A percentile compares a stretch with the other conserved stretches of the same genome.
phyloP scores from a whole-genome alignment of 495 filamentous ascomycete species.

The Trichodelitschia bisporula region DNA sequence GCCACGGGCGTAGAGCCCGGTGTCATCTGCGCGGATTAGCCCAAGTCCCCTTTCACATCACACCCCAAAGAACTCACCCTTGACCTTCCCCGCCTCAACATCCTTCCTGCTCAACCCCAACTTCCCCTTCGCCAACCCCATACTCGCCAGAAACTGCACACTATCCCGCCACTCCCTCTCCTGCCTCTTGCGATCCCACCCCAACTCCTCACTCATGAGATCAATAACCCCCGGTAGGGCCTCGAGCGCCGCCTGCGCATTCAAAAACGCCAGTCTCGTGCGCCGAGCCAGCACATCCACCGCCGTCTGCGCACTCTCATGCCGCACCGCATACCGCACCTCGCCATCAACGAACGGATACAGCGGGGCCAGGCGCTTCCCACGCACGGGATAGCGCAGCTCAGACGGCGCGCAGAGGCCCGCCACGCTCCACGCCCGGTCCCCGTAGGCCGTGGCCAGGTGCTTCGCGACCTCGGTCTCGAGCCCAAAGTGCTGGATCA shows the following conservation, averaged over 20 bases:
- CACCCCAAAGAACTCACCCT: too few species aligned
- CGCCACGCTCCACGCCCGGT: slow-evolving; percentile 88
- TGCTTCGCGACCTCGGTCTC: slow-evolving; percentile 92
- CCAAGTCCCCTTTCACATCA: too few species aligned
- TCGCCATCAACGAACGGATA: slow-evolving; percentile 98
- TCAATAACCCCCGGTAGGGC: slow-evolving; percentile 75
- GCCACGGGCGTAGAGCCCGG: too few species aligned
- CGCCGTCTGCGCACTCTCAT: slow-evolving; percentile 89
- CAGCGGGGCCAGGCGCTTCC: slow-evolving; percentile 51
- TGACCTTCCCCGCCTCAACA: slow-evolving; percentile 49
- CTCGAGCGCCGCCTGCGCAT: slow-evolving; percentile 86
- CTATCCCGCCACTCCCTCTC: slow-evolving; percentile 71
- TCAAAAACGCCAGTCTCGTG: slow-evolving; percentile 77
- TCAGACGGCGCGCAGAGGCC: slow-evolving; percentile 61
- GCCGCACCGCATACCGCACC: slow-evolving; percentile 64
- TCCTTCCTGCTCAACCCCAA: slow-evolving; percentile 44
- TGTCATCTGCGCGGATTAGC: too few species aligned
- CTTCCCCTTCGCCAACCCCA: slow-evolving; percentile 67
- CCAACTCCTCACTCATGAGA: slow-evolving; percentile 71
- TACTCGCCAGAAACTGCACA: slow-evolving; percentile 51
- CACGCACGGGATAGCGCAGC: slow-evolving; percentile 67
- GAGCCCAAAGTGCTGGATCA: slow-evolving; percentile 91
- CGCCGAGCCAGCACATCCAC: slow-evolving; percentile 75
- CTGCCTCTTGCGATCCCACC: slow-evolving; percentile 52
- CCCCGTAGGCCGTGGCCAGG: slow-evolving; percentile 71